phyloP scores from a whole-genome alignment of 2,329 filamentous ascomycete genomes.

The Pseudogymnoascus sp. region DNA sequence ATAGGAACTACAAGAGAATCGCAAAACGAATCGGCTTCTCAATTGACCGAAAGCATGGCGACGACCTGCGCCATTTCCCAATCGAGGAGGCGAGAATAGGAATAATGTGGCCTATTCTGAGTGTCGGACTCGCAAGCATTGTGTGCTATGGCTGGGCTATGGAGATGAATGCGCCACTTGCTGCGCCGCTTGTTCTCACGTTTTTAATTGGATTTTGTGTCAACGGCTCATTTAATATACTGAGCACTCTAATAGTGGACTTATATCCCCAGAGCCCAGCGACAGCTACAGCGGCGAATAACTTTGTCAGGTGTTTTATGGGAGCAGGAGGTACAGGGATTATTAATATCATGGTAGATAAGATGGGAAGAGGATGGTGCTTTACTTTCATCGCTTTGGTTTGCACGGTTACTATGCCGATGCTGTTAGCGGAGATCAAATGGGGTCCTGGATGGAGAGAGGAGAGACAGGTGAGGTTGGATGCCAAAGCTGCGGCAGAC shows the following conservation, averaged over 20 bases:
- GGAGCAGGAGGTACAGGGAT: conserved; percentile 6
- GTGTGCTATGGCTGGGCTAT: conserved; percentile 52
- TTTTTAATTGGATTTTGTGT: conserved; percentile 51
- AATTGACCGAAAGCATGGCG: conserved; percentile 36
- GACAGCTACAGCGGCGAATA: conserved; percentile 10
- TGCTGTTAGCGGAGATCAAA: conserved; percentile 41
- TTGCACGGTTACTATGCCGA: conserved; percentile 39
- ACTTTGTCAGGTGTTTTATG: conserved; percentile 10
- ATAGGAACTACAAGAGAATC: conserved; percentile 62
- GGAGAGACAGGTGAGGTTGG: conserved; percentile 37
- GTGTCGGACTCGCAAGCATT: conserved; percentile 43
- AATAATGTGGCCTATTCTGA: conserved; percentile 46
- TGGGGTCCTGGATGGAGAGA: conserved; percentile 43
- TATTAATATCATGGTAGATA: conserved; percentile 10
- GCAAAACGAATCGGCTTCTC: conserved; percentile 52
- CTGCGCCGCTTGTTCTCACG: conserved; percentile 46
- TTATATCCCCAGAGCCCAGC: conserved; percentile 7
- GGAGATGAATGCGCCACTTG: conserved; percentile 41
- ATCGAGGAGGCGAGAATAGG: conserved; percentile 40
- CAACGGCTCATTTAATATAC: conserved; percentile 53
- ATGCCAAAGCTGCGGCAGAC: conserved; percentile 22
- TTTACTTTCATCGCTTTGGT: conserved; percentile 42
- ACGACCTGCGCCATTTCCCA: conserved; percentile 36
- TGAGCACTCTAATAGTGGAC: conserved; percentile 12
- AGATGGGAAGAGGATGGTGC: conserved; percentile 13